Evolutionary conservation across 192 early-diverging fungal species (phyloP).

Genomic region (Backusella morwellensis): DNA sequence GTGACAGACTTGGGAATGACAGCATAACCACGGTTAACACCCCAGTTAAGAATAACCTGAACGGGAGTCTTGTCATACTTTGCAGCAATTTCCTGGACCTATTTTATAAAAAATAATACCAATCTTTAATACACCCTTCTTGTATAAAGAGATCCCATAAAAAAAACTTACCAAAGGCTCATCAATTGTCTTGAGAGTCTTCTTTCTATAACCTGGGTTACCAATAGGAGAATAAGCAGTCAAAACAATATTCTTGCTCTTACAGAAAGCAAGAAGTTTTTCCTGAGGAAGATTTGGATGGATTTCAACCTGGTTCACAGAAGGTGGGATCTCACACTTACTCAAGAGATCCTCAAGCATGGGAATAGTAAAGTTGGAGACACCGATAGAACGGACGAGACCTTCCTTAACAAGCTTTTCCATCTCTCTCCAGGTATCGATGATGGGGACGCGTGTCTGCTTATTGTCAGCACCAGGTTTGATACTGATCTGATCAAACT

Average conservation of each 20-base stretch:
- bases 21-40: constrained; percentile 41
- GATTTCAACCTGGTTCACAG: constrained; percentile 66
- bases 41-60: constrained; percentile 61
- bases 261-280: constrained; percentile 56
- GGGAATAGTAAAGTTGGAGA: constrained; percentile 69
- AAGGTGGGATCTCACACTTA: constrained; percentile 63
- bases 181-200: constrained; percentile 47
- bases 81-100: constrained; percentile 42
- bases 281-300: constrained; percentile 58
- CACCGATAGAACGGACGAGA: constrained; percentile 68
- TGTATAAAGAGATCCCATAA: neutral
- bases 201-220: constrained; percentile 29
- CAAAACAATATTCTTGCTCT: constrained; percentile 51
- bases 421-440: constrained; percentile 68
- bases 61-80: constrained; percentile 47
- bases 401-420: constrained; percentile 64
- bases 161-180: constrained; percentile 40
- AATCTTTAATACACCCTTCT: neutral
- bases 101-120: neutral
- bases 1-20: constrained; percentile 64
- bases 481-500: constrained; percentile 22
- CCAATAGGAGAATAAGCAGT: constrained; percentile 67
- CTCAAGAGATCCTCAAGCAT: constrained; percentile 62
- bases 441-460: constrained; percentile 58
- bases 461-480: constrained; percentile 42